Base-by-base conservation (phyloP, 257 asterid genomes). In the Fraxinus americana region DNA sequence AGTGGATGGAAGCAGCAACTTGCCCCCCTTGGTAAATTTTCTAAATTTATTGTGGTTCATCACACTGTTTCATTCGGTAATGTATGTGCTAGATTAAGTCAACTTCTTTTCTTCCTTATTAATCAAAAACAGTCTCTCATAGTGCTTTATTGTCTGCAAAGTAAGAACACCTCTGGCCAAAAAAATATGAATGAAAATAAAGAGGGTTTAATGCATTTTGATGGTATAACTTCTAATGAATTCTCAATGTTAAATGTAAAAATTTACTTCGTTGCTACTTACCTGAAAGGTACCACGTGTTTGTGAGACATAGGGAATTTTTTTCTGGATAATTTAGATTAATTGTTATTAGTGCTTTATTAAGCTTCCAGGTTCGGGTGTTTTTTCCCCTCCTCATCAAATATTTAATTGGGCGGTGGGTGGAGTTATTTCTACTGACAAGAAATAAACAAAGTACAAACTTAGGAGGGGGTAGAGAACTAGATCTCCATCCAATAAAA, bases 1-100 rank as follows among this genome's bases (percentile, higher is more conserved):
- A 85, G 39, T 77, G 88, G 86, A 41, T 73, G 88, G 84, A 82
- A 79, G 69, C 88, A 85, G 36, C 75, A 82, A 67, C 77, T 85
- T 25, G 68, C 86, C 45, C 48, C 76, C 66, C 80, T 82, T 54
- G 88, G 86, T 85, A 43, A 32, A 35, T 69, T 69, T 5, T 45
- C 69, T 12, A 27, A 19, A 25, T 11, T 27, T 29, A 21, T 11
- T 6, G 67, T 19, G 9, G 67, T 74, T 74, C 8, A 1, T 72
- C 66, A 27, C 11, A 11, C 38, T 71, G 67, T 71, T 41, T 8
- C 2, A 45, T 66, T 70, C 21, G 30, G 25, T 65, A 29, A 21
- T 4, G 34, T 30, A 30, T 35, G 21, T 65, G 29, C 6, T 71
- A 13, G 75, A 39, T 5, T 69, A 41, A 41, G 61, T 71, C 2